Evolutionary conservation across 495 filamentous ascomycete genomes (phyloP).

Genomic region (Bacidia rubella): DNA sequence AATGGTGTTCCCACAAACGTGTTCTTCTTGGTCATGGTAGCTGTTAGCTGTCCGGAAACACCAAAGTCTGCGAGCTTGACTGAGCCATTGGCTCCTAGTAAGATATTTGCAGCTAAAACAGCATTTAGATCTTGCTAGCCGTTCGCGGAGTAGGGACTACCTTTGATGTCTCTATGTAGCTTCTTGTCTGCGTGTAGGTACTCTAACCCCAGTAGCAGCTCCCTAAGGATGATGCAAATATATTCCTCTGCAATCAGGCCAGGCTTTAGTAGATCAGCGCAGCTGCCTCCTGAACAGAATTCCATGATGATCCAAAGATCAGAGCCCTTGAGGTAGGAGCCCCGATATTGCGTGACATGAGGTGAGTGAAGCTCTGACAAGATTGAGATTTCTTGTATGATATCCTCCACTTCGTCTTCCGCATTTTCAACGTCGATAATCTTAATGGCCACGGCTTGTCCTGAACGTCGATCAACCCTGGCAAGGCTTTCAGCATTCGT

Average conservation of each 20-base stretch:
- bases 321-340: constrained; percentile 87
- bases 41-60: constrained; percentile 90
- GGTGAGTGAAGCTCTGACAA: constrained; percentile 86
- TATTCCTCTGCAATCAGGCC: constrained; percentile 86
- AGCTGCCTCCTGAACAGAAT: constrained; percentile 86
- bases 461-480: constrained; percentile 73
- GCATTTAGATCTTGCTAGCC: constrained; percentile 12
- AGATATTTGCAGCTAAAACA: constrained; percentile 66
- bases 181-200: constrained; percentile 94
- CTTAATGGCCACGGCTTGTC: constrained; percentile 84
- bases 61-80: constrained; percentile 98
- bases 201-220: constrained; percentile 77
- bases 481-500: constrained; percentile 22
- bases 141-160: constrained; percentile 29
- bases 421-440: constrained; percentile 96
- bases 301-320: constrained; percentile 98
- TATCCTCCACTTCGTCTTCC: constrained; percentile 97
- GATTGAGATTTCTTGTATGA: constrained; percentile 95
- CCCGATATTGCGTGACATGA: constrained; percentile 93
- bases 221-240: constrained; percentile 84
- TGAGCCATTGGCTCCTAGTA: constrained; percentile 77
- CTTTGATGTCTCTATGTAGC: constrained; percentile 93
- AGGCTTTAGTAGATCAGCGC: constrained; percentile 81
- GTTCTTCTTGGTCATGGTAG: constrained; percentile 99
- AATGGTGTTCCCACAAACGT: constrained; percentile 98